Evolutionary conservation across 2,329 filamentous ascomycete genomes (phyloP).

Genomic region (Metarhizium anisopliae): DNA sequence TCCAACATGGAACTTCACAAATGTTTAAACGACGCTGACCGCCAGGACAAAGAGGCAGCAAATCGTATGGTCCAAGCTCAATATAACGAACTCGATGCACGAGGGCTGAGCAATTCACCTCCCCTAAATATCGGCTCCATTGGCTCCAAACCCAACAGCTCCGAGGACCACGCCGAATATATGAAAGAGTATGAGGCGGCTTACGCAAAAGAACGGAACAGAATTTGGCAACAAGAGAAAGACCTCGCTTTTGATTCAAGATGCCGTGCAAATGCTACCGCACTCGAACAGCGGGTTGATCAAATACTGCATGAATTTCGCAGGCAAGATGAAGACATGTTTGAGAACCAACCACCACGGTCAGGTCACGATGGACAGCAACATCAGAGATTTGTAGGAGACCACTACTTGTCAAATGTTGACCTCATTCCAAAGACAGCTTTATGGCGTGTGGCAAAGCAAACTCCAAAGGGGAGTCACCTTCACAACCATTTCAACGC

Average conservation of each 20-base stretch:
- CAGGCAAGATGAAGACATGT: constrained; percentile 27
- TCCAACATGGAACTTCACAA: background rate
- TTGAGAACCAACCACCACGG: constrained; percentile 17
- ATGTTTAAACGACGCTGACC: background rate
- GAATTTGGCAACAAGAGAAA: constrained; percentile 18
- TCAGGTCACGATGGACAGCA: constrained; percentile 32
- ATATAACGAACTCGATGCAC: background rate
- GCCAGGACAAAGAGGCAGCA: background rate
- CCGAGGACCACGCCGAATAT: background rate
- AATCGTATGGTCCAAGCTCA: background rate
- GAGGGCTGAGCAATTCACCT: background rate
- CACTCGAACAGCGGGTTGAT: constrained; percentile 28
- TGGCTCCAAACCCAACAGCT: background rate
- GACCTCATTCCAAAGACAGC: constrained; percentile 45
- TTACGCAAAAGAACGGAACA: background rate
- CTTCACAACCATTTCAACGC: constrained; percentile 73
- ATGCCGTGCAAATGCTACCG: constrained; percentile 22
- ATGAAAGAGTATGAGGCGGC: background rate
- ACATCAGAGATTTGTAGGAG: constrained; percentile 37
- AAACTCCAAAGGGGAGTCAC: constrained; percentile 63
- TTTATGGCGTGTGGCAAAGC: constrained; percentile 45
- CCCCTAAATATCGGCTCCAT: background rate
- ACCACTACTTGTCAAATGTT: constrained; percentile 50
- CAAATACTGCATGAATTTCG: constrained; percentile 30
- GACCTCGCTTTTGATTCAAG: constrained; percentile 31